Conservation (phyloP, 1,284 basidiomycete species). For the Pseudozyma pruni region DNA sequence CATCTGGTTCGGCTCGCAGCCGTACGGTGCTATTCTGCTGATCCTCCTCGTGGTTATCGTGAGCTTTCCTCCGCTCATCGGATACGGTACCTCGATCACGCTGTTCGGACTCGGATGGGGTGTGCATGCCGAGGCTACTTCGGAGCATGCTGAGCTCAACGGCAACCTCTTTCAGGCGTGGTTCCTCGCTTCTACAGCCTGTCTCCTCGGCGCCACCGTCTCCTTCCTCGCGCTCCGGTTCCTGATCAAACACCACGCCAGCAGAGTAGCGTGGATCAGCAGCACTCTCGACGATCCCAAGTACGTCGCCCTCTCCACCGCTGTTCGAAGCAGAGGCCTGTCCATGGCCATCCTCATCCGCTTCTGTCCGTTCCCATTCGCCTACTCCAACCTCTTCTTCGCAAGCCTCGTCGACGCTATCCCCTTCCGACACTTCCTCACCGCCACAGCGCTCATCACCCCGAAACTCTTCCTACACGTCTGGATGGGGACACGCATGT, state of each 20-base stretch:
- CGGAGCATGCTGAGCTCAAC: slow-evolving; percentile 9
- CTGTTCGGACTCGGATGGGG: slow-evolving; percentile 61
- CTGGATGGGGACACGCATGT: slow-evolving; percentile 60
- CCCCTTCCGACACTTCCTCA: slow-evolving; percentile 44
- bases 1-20: slow-evolving; percentile 38
- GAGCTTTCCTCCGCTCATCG: slow-evolving; percentile 60
- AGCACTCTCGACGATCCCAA: slow-evolving; percentile 43
- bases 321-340: slow-evolving; percentile 49
- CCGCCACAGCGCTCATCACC: slow-evolving; percentile 56
- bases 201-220: slow-evolving; percentile 52
- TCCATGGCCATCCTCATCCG: slow-evolving; percentile 61
- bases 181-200: slow-evolving; percentile 51
- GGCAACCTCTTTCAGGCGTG: slow-evolving; percentile 48
- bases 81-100: slow-evolving; percentile 60
- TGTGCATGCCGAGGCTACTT: slow-evolving; percentile 18
- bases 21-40: slow-evolving; percentile 38
- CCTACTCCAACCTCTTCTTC: slow-evolving; percentile 51
- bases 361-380: slow-evolving; percentile 63
- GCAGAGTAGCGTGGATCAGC: slow-evolving; percentile 22
- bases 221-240: slow-evolving; percentile 47
- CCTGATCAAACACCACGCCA: slow-evolving; percentile 27
- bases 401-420: slow-evolving; percentile 49
- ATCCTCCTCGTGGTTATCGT: slow-evolving; percentile 38
- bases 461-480: slow-evolving; percentile 65
- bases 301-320: slow-evolving; percentile 56